Evolutionary conservation across 768 basidiomycete genomes (phyloP).

Genomic region (Podaxis sp.): DNA sequence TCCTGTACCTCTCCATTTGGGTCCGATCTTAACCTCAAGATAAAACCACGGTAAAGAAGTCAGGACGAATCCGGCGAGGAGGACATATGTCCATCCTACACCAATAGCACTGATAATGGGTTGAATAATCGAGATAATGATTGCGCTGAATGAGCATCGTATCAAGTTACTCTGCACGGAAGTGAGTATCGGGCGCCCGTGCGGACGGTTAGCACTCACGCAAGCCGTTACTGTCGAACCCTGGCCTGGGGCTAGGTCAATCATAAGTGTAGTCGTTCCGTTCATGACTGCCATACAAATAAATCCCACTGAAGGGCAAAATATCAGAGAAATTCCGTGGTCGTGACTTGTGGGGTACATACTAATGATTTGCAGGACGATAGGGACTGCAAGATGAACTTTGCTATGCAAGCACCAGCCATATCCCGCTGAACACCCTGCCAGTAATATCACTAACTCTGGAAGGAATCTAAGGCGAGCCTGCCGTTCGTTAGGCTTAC

Average conservation of each 20-base stretch:
- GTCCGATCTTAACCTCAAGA: constrained; percentile 52
- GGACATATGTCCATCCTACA: constrained; percentile 67
- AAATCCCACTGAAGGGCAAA: constrained; percentile 45
- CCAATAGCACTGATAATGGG: constrained; percentile 59
- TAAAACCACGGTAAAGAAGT: constrained; percentile 51
- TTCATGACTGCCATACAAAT: constrained; percentile 52
- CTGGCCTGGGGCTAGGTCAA: constrained; percentile 62
- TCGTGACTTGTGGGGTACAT: constrained; percentile 9
- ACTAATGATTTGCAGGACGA: constrained; percentile 46
- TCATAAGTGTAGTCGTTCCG: constrained; percentile 56
- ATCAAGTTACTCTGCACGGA: constrained; percentile 62
- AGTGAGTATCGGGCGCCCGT: not conserved
- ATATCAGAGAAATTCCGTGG: not conserved
- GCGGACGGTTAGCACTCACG: constrained; percentile 37
- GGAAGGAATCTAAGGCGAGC: constrained; percentile 22
- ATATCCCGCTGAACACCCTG: constrained; percentile 47
- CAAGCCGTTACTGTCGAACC: constrained; percentile 72
- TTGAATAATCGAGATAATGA: constrained; percentile 61
- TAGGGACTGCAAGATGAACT: constrained; percentile 50
- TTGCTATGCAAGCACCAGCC: constrained; percentile 57
- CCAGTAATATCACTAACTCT: constrained; percentile 29
- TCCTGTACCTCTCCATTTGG: constrained; percentile 23
- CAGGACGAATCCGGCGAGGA: constrained; percentile 51
- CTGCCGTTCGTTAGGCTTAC: constrained; percentile 8
- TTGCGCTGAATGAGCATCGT: constrained; percentile 61